These are phyloP conservation scores for Trifolium subterraneum DNA, from an alignment of 306 rosid genomes.

Conservation along the genomic window DNA sequence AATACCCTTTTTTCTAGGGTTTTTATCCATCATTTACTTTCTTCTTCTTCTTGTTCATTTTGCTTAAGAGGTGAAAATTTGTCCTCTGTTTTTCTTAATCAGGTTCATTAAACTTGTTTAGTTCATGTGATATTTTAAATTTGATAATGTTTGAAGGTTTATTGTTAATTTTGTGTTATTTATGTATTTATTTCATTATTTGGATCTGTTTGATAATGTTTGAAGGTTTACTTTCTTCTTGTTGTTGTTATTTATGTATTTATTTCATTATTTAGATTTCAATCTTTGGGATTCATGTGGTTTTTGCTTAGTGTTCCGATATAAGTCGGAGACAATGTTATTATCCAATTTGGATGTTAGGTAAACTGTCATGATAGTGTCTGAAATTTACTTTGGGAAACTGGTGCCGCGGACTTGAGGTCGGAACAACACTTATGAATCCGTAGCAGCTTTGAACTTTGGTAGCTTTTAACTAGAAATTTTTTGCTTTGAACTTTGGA, in stretches of 20 bases:
- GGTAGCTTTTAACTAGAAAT: too few relatives aligned
- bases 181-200: background rate
- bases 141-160: too few relatives aligned
- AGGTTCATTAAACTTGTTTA: background rate
- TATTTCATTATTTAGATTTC: too few relatives aligned
- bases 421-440: background rate
- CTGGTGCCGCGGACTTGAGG: background rate
- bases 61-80: background rate
- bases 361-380: background rate
- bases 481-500: too few relatives aligned
- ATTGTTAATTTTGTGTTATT: background rate
- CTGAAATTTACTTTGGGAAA: background rate
- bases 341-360: background rate
- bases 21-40: background rate
- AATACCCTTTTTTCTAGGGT: background rate
- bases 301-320: background rate
- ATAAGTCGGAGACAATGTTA: background rate
- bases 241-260: too few relatives aligned
- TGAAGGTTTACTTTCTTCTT: too few relatives aligned
- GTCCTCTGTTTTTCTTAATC: background rate
- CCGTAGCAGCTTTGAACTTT: background rate
- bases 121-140: background rate
- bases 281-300: background rate
- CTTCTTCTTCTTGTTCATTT: background rate
- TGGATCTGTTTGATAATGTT: background rate